A percentile compares a stretch with the other conserved stretches of the same genome.
Conservation (phyloP, 2,329 filamentous ascomycete species). For the Stachybotrys echinatus region DNA sequence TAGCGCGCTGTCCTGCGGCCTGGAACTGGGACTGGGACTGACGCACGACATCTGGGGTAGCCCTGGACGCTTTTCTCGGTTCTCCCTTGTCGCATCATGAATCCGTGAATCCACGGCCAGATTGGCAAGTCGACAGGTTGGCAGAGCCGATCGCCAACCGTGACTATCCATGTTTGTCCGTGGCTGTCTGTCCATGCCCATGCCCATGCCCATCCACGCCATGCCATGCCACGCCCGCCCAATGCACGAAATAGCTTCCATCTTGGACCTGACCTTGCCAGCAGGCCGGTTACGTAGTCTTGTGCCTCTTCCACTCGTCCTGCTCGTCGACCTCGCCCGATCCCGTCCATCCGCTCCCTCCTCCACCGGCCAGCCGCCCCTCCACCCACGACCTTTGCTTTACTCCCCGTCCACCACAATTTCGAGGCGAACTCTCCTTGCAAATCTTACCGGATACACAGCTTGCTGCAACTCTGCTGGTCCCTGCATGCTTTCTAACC, state of each 20-base stretch:
- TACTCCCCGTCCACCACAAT: neutral
- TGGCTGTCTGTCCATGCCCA: too few species aligned
- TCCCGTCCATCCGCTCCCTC: neutral
- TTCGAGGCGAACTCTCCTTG: conserved; percentile 18
- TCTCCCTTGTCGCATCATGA: neutral
- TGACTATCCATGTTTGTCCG: too few species aligned
- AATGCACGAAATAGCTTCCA: neutral
- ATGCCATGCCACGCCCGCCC: neutral
- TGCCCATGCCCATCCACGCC: neutral
- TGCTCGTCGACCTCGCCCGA: neutral
- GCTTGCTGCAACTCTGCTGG: conserved; percentile 18
- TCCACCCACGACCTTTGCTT: neutral
- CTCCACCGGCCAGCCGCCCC: neutral
- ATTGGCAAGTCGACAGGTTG: neutral
- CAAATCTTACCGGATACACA: conserved; percentile 23
- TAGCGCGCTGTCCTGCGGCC: neutral
- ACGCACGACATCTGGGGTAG: conserved; percentile 21
- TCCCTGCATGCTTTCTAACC: conserved; percentile 15
- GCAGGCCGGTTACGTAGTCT: neutral
- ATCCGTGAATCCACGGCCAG: neutral
- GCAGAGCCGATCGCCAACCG: too few species aligned
- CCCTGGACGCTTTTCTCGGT: conserved; percentile 7
- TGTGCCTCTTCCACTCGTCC: neutral
- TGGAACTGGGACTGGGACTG: neutral
- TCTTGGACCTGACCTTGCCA: neutral